Evolutionary conservation across 2,329 filamentous ascomycete genomes (phyloP).

Genomic region (Blastomyces parvus): DNA sequence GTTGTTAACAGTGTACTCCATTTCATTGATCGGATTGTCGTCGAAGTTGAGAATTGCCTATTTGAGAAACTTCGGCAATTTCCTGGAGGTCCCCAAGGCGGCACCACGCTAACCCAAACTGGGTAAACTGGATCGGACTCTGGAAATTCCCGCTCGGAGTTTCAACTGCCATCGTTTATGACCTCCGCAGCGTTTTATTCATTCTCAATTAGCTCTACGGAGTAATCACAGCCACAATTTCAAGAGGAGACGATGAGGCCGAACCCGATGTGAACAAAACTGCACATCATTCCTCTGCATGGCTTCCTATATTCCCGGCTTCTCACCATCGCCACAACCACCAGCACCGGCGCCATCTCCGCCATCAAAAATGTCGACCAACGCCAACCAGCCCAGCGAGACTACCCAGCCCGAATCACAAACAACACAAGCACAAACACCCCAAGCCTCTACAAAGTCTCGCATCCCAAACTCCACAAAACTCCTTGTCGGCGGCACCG

Average conservation of each 20-base stretch:
- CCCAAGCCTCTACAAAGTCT: constrained; percentile 10
- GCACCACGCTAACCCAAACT: not conserved
- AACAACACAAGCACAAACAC: constrained; percentile 6
- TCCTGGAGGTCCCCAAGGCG: not conserved
- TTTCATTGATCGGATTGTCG: not conserved
- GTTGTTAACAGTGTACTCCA: no score
- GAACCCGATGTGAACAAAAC: not conserved
- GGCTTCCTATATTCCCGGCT: not conserved
- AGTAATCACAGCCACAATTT: not conserved
- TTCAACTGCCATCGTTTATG: not conserved
- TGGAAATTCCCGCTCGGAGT: not conserved
- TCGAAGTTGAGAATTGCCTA: not conserved
- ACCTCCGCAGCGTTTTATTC: not conserved
- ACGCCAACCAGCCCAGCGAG: not conserved
- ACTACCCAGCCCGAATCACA: not conserved
- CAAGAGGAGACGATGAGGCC: not conserved
- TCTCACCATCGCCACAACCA: not conserved
- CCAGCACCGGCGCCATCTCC: not conserved
- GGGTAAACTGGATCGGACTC: not conserved
- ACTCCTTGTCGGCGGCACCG: constrained; percentile 63
- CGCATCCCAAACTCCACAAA: constrained; percentile 27
- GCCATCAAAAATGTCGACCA: not conserved
- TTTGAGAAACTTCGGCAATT: not conserved
- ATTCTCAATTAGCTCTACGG: not conserved
- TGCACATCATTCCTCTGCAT: constrained; percentile 8